Percentiles rank a stretch among this genome's conserved stretches.
These are phyloP conservation scores for Exophiala mesophila DNA, from an alignment of 2,329 filamentous ascomycete genomes.

Conservation along the genomic window DNA sequence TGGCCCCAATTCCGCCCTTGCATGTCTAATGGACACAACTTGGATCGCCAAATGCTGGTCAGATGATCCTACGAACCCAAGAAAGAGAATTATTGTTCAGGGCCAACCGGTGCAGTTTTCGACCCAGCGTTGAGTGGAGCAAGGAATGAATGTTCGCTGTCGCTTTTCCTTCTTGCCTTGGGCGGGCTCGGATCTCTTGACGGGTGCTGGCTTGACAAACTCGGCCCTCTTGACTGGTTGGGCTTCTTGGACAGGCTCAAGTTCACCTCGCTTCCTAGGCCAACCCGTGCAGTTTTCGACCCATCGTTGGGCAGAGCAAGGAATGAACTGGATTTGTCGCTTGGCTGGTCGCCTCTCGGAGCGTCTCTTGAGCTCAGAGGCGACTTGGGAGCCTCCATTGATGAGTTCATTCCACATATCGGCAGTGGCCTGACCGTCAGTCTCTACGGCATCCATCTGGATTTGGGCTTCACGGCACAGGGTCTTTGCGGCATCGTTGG, in stretches of 20 bases:
- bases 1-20: too few species aligned
- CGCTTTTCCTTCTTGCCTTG: not conserved
- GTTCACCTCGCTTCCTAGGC: conserved; percentile 7
- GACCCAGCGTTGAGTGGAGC: conserved; percentile 5
- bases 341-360: conserved; percentile 3
- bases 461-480: conserved; percentile 52
- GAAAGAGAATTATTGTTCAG: too few species aligned
- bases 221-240: conserved; percentile 10
- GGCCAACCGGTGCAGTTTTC: conserved; percentile 9
- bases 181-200: conserved; percentile 8
- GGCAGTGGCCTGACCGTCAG: conserved; percentile 37
- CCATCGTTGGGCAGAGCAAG: conserved; percentile 15
- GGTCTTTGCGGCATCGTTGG: conserved; percentile 55
- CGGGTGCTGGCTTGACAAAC: conserved; percentile 2
- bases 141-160: not conserved
- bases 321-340: conserved; percentile 7
- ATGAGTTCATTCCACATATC: conserved; percentile 39
- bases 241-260: conserved; percentile 8
- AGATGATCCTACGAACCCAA: too few species aligned
- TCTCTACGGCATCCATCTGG: conserved; percentile 44
- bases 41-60: too few species aligned
- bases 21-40: too few species aligned
- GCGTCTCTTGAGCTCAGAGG: conserved; percentile 16
- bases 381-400: conserved; percentile 30
- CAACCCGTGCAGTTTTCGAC: conserved; percentile 20